Percentiles rank a stretch among this genome's conserved stretches.
phyloP scores from a whole-genome alignment of 768 basidiomycete genomes.

The Macrolepiota fuliginosa region DNA sequence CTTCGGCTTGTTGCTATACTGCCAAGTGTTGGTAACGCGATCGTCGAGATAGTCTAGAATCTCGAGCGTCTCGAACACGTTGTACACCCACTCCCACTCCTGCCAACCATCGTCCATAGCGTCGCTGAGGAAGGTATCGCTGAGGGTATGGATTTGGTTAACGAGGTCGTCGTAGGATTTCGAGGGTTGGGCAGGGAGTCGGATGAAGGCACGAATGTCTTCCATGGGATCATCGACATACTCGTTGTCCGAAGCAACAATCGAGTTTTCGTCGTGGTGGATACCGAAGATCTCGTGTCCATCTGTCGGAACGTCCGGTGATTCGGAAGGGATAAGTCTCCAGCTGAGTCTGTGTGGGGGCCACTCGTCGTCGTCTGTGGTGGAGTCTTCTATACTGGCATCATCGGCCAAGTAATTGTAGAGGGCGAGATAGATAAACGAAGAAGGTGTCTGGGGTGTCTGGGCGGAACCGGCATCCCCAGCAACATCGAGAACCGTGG shows the following conservation, averaged over 20 bases:
- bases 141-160: constrained; percentile 1
- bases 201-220: constrained; percentile 10
- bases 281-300: constrained; percentile 9
- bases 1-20: constrained; percentile 11
- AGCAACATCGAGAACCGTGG: constrained; percentile 5
- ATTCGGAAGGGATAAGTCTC: constrained; percentile 9
- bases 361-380: neutral
- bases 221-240: constrained; percentile 6
- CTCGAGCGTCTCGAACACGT: constrained; percentile 12
- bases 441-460: neutral
- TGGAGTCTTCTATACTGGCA: neutral
- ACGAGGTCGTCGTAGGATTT: constrained; percentile 6
- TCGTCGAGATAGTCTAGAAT: constrained; percentile 11
- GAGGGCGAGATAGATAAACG: constrained; percentile 14
- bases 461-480: constrained; percentile 1
- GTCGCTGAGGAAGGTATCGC: constrained; percentile 4
- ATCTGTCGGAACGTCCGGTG: neutral
- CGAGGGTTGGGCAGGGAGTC: constrained; percentile 1
- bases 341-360: constrained; percentile 6
- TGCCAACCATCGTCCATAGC: constrained; percentile 12
- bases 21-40: constrained; percentile 11
- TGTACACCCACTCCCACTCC: constrained; percentile 14
- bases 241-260: constrained; percentile 4
- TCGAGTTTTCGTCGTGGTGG: constrained; percentile 2
- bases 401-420: constrained; percentile 2